Conservation (phyloP, 495 filamentous ascomycete genomes). For the Venustampulla echinocandica region DNA sequence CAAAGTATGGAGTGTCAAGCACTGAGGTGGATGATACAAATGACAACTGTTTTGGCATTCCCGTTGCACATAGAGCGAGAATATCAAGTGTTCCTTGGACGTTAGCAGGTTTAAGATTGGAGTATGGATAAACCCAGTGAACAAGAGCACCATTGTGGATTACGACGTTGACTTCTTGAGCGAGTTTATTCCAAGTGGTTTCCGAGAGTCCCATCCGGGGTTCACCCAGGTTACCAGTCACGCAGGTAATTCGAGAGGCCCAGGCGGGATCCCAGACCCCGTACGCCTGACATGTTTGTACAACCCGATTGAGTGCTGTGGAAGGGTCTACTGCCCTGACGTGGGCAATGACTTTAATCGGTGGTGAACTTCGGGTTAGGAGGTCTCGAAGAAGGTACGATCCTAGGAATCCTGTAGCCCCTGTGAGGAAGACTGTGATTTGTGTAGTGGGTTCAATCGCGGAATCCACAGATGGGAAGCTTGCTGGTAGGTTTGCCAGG, state of each 20-base stretch:
- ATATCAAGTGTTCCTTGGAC: constrained; percentile 73
- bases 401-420: constrained; percentile 87
- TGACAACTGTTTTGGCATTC: constrained; percentile 69
- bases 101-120: constrained; percentile 66
- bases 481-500: constrained; percentile 37
- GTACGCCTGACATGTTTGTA: constrained; percentile 56
- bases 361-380: constrained; percentile 46
- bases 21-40: constrained; percentile 85
- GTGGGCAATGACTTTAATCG: constrained; percentile 62
- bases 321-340: constrained; percentile 55
- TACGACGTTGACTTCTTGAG: constrained; percentile 61
- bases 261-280: constrained; percentile 73
- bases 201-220: constrained; percentile 62
- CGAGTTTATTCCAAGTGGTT: constrained; percentile 52
- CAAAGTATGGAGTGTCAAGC: constrained; percentile 74
- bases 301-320: constrained; percentile 42
- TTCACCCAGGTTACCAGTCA: constrained; percentile 65
- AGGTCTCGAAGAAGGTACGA: constrained; percentile 72
- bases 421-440: constrained; percentile 68
- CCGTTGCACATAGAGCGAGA: constrained; percentile 63
- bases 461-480: constrained; percentile 29
- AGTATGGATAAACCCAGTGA: constrained; percentile 81
- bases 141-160: constrained; percentile 89
- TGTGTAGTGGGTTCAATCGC: constrained; percentile 26
- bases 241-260: constrained; percentile 50